phyloP scores from a whole-genome alignment of 2,329 filamentous ascomycete genomes.

The Cladosporium sp. region DNA sequence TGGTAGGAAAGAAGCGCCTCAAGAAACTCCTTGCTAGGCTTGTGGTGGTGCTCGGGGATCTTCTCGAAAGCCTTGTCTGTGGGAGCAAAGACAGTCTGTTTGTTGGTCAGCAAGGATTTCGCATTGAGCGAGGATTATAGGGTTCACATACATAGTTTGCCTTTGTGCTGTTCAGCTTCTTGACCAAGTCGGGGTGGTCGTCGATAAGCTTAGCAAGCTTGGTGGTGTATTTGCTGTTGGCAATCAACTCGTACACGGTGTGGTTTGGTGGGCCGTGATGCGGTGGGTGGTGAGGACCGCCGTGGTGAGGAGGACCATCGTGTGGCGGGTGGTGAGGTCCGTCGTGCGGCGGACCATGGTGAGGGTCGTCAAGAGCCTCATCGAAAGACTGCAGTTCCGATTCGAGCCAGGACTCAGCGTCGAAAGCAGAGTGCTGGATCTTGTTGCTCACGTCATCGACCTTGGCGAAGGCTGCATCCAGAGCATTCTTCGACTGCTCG shows the following conservation, averaged over 20 bases:
- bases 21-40: conserved; percentile 67
- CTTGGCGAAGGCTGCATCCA: conserved; percentile 42
- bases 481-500: conserved; percentile 34
- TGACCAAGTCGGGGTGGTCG: conserved; percentile 66
- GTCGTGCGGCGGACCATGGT: conserved; percentile 17
- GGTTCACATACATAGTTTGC: conserved; percentile 51
- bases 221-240: conserved; percentile 69
- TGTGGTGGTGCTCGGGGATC: conserved; percentile 51
- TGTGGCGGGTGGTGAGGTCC: conserved; percentile 21
- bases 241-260: conserved; percentile 77
- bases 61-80: conserved; percentile 71
- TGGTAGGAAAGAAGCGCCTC: conserved; percentile 72
- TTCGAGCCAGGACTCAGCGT: conserved; percentile 46
- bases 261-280: conserved; percentile 52
- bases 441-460: conserved; percentile 40
- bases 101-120: not conserved
- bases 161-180: conserved; percentile 68
- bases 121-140: not conserved
- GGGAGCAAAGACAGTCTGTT: conserved; percentile 70
- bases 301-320: conserved; percentile 27
- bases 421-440: conserved; percentile 41
- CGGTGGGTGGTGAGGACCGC: conserved; percentile 32
- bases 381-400: conserved; percentile 29
- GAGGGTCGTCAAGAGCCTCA: conserved; percentile 32
- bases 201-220: conserved; percentile 73